Evolutionary conservation across 805 yeast species (phyloP), one percentile per base, ranked within the genome.

Genomic region (Saturnispora zaruensis): DNA sequence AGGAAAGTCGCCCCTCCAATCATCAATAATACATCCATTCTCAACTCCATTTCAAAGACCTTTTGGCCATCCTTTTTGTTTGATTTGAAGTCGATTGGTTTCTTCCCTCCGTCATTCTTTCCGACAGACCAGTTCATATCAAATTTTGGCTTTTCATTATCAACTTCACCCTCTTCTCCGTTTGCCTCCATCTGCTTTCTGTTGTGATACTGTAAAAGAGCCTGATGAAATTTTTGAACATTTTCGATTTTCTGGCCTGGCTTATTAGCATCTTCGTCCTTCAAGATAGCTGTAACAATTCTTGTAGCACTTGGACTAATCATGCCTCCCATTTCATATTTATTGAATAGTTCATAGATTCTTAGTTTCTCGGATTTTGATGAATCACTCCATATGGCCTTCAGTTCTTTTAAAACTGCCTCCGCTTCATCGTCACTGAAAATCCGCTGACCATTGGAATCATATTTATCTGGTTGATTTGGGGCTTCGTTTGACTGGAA

Each of bases 241-340:
- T 62, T 57, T 36, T 58, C 61, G 51, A 63, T 58, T 36, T 62
- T 62, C 41, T 62, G 62, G 8, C 66, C 67, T 2, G 68, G 58
- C 20, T 50, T 47, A 9, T 40, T 46, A 5, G 62, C 54, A 16
- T 52, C 53, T n/a, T 51, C 41, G 47, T 65, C 67, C 8, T 60
- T 59, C 40, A 63, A 49, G 41, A 65, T 61, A 0, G 55, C 45
- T 26, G 60, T 57, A 32, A 63, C 53, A 50, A 65, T 55, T 41
- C 59, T 62, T 7, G 63, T 54, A 13, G 66, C 62, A 18, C 61
- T 55, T 3, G 63, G 62, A 5, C 65, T 59, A 25, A 60, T 59
- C 45, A 64, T 42, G 5, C 66, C 69, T n/a, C 66, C 66, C 48
- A 65, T 63, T 47, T 63, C 53, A 45, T 60, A 63, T 40, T 60